Evolutionary conservation across 2,329 filamentous ascomycete species (phyloP), one percentile per base, ranked within the genome.

Genomic region (Ophiostoma sp.): DNA sequence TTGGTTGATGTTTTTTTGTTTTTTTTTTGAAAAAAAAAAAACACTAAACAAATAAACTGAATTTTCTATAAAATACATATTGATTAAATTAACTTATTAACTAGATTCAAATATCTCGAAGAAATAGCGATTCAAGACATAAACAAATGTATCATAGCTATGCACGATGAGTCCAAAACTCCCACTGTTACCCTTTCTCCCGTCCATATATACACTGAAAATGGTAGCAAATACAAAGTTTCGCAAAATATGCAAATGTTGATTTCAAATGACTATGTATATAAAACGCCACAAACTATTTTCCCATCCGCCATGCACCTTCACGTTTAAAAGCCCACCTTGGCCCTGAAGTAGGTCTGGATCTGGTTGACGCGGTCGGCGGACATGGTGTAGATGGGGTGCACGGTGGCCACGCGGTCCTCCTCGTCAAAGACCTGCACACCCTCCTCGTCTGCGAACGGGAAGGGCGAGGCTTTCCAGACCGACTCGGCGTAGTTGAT

Each of bases 331-430:
- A 91, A 90, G 15, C 87, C 85, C 71, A 83, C 82, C 80, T 88
- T 90, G 55, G 83, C 83, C 76, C 85, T 84, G 81, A 91, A 95
- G 82, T 92, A 93, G 75, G 82, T 83, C 80, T 88, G 87, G 77
- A 91, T 90, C 45, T 85, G 85, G 77, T 91, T 87, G 71, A 91
- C 92, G 71, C 87, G 87, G 75, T 88, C 85, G 81, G 92, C 90
- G 4, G 94, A 93, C 76, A 98, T 91, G 75, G 93, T 92, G 82
- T 93, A 98, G 33, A 98, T 88, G 1, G 95, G 95, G 82, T 98
- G 94, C 52, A 93, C 87, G 19, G 91, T 85, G 70, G 84, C 85
- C 70, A 97, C 86, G 55, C 89, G 84, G 83, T 97, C 93, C 73
- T 85, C 83, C 78, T 92, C 87, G 74, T 93, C 90, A 82, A 93